Base-by-base conservation (phyloP, 441 rosid genomes). In the Cnidoscolus chayamansa region DNA sequence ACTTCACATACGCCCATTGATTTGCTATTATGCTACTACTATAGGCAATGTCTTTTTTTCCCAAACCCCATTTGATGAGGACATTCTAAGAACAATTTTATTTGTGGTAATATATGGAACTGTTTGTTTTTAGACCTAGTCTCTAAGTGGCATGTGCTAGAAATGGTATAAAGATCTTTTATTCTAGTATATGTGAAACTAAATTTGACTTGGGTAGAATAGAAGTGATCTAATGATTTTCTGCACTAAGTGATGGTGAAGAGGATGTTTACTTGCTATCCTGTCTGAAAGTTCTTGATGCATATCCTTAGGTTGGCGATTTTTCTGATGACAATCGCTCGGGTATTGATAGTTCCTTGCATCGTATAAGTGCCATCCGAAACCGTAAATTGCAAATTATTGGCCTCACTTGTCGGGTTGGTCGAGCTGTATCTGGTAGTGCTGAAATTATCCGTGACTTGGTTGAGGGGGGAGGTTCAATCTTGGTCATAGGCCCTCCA, bases 331-430 rank as follows among this genome's bases (percentile, higher is more conserved):
- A 94, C 81, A 94, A 94, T 71, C 86, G 97, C 43, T 88, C 97
- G 5, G 95, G 98, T 57, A 94, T 94, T 40, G 68, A 92, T 81
- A 90, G 88, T 84, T 90, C 95, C 12, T 84, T 92, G 78, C 98
- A 90, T 78, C 97, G 97, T 30, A 91, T 94, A 72, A 94, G 98
- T 79, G 98, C 98, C 45, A 90, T 94, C 62, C 88, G 97, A 65
- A 94, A 92, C 77, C 94, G 97, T 47, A 90, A 92, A 74, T 63
- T 81, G 86, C 95, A 92, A 87, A 76, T 92, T 51, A 90, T 89
- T 79, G 98, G 97, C 75, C 86, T 94, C 65, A 94, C 97, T 65
- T 94, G 98, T 82, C 91, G 97, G 70, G 95, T 94, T 35, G 98
- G 98, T 74, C 84, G 98, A 80, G 94, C 87, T 50, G 76, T 90